These are phyloP conservation scores for Diversispora eburnea DNA, from an alignment of 192 early-diverging fungal species.

Conservation along the genomic window DNA sequence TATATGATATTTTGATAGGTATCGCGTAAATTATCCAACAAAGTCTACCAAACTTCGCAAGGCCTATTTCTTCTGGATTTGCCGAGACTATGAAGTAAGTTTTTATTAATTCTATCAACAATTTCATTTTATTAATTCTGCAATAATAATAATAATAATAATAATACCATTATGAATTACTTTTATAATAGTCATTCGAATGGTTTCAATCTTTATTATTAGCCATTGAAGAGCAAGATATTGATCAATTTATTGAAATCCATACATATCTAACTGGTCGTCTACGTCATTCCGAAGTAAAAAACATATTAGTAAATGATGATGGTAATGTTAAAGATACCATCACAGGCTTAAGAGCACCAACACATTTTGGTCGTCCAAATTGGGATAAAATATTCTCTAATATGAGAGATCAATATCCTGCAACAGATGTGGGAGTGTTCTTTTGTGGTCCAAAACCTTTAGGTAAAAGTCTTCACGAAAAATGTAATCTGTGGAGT, in stretches of 20 bases:
- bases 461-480: constrained; percentile 43
- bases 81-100: constrained; percentile 56
- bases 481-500: constrained; percentile 36
- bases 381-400: constrained; percentile 47
- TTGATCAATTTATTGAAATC: constrained; percentile 61
- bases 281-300: constrained; percentile 58
- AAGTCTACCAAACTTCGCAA: constrained; percentile 55
- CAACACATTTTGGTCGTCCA: constrained; percentile 48
- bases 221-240: constrained; percentile 59
- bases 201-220: constrained; percentile 80
- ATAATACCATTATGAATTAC: not conserved
- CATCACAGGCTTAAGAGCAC: constrained; percentile 44
- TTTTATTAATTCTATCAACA: not conserved
- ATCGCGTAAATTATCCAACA: constrained; percentile 55
- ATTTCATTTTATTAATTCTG: constrained; percentile 2
- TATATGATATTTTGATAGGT: constrained; percentile 28
- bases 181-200: constrained; percentile 50
- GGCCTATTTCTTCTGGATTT: constrained; percentile 78
- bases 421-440: constrained; percentile 65
- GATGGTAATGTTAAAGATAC: constrained; percentile 44
- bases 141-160: not conserved
- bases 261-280: constrained; percentile 69
- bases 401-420: constrained; percentile 40
- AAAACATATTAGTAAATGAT: constrained; percentile 58
- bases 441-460: constrained; percentile 77